Percentiles rank a stretch among this genome's conserved stretches.
phyloP scores from a whole-genome alignment of 148 eudicot species.

The Fagopyrum esculentum region DNA sequence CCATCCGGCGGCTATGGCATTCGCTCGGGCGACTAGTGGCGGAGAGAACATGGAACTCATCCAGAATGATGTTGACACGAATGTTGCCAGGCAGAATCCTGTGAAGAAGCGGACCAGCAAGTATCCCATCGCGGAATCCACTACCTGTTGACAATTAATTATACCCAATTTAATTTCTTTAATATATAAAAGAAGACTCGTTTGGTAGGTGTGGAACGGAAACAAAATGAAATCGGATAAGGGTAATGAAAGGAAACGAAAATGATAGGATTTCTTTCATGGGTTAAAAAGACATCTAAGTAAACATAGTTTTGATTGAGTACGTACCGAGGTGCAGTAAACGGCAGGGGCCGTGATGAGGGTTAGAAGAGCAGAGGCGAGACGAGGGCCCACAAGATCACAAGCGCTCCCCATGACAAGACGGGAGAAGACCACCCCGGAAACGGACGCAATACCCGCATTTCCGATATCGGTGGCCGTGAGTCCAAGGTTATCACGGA shows the following conservation, averaged over 20 bases:
- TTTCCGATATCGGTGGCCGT: slow-evolving; percentile 69
- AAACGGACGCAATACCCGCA: slow-evolving; percentile 78
- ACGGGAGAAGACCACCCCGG: slow-evolving; percentile 76
- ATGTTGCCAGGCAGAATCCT: slow-evolving; percentile 82
- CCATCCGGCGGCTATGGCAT: slow-evolving; percentile 84
- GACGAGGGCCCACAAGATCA: slow-evolving; percentile 69
- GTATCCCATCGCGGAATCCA: slow-evolving; percentile 27
- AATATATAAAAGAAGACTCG: too few species aligned
- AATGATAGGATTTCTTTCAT: too few species aligned
- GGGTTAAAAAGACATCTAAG: too few species aligned
- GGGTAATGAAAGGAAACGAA: too few species aligned
- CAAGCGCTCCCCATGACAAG: slow-evolving; percentile 77
- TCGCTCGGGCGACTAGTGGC: slow-evolving; percentile 60
- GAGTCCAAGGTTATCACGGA: slow-evolving; percentile 60
- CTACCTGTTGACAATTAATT: neutral
- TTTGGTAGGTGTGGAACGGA: too few species aligned
- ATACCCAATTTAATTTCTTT: too few species aligned
- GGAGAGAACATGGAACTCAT: slow-evolving; percentile 92
- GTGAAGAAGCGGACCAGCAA: slow-evolving; percentile 59
- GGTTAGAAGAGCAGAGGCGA: slow-evolving; percentile 58
- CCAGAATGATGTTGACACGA: slow-evolving; percentile 89
- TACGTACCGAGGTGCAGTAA: slow-evolving; percentile 28
- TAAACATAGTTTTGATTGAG: too few species aligned
- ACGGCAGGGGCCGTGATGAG: slow-evolving; percentile 72
- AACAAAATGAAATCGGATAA: too few species aligned